phyloP scores from a whole-genome alignment of 768 basidiomycete genomes.

The Trametopsis cervina region DNA sequence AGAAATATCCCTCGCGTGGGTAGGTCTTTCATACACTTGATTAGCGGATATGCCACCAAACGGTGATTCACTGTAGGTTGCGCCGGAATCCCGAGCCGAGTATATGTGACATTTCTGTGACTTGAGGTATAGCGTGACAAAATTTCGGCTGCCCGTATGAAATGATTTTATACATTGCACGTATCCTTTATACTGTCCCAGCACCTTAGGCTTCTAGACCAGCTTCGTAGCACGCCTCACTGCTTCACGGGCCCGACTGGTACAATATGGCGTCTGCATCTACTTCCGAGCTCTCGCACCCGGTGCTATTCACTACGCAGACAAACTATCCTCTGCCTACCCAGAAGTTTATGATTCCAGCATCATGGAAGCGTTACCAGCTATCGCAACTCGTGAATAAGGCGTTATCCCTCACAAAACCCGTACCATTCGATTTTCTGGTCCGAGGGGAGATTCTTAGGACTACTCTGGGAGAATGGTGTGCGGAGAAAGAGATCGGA shows the following conservation, averaged over 20 bases:
- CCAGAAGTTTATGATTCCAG: slow-evolving; percentile 90
- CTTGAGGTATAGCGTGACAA: background rate
- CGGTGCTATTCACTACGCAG: slow-evolving; percentile 69
- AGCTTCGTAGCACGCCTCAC: no score
- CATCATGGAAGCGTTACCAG: slow-evolving; percentile 89
- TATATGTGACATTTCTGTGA: background rate
- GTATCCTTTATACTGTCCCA: background rate
- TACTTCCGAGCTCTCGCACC: slow-evolving; percentile 31
- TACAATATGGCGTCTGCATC: no score
- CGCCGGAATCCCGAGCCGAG: no score
- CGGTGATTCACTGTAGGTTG: no score
- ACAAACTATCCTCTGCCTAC: slow-evolving; percentile 69
- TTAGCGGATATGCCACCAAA: no score
- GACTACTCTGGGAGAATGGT: slow-evolving; percentile 68
- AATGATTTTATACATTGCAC: background rate
- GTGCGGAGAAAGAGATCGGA: slow-evolving; percentile 57
- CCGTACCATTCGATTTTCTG: slow-evolving; percentile 91
- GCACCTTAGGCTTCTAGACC: no score
- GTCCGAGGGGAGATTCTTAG: slow-evolving; percentile 77
- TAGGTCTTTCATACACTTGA: no score
- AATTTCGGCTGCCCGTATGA: background rate
- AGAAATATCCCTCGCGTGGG: no score
- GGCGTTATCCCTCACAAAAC: slow-evolving; percentile 64
- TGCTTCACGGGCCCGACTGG: no score
- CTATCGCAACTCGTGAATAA: slow-evolving; percentile 97